Evolutionary conservation across 305 asterid genomes (phyloP), one percentile per base, ranked within the genome.

Genomic region (Ilex paraguariensis): DNA sequence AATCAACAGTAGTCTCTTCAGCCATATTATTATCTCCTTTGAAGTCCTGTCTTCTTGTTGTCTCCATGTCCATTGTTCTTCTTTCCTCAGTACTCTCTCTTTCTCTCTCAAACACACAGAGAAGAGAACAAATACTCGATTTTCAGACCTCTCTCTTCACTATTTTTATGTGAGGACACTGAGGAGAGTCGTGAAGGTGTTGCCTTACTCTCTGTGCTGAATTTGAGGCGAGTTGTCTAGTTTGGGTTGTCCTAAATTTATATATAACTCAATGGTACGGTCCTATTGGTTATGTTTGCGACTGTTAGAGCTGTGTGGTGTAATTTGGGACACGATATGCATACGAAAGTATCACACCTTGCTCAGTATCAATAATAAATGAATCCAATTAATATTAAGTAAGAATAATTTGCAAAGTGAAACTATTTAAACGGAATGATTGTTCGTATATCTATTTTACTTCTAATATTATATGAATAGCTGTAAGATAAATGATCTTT

Each of bases 1-100:
- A 88, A 56, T 88, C 98, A 67, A 85, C 78, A 12, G 68, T 79
- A 11, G 66, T 70, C 56, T 67, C 82, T 59, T 72, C 86, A 66
- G 31, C 13, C 64, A 56, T 61, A 17, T 10, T 51, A 48, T 68
- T 70, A 3, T 62, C 76, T 40, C 67, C 79, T 67, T 72, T 75
- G 17, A 44, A 31, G 42, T 71, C 75, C 33, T 59, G 66, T 31
- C 14, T 56, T 69, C 76, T 81, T 59, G 70, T 71, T 78, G 51
- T 57, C 53, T 36, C 74, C 66, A 66, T 67, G 31, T 64, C 67
- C 72, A 57, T 70, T 12, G 14, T 44, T 5, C 8, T 44, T 42
- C 21, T 49, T 49, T 42, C 54, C 54, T 40, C 17, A 48, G 7
- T 50, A 45, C 56, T 11, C 52, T 51, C 64, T 45, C 52, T 10